phyloP scores from a whole-genome alignment of 2,329 filamentous ascomycete species.

The Aureobasidium sp. region DNA sequence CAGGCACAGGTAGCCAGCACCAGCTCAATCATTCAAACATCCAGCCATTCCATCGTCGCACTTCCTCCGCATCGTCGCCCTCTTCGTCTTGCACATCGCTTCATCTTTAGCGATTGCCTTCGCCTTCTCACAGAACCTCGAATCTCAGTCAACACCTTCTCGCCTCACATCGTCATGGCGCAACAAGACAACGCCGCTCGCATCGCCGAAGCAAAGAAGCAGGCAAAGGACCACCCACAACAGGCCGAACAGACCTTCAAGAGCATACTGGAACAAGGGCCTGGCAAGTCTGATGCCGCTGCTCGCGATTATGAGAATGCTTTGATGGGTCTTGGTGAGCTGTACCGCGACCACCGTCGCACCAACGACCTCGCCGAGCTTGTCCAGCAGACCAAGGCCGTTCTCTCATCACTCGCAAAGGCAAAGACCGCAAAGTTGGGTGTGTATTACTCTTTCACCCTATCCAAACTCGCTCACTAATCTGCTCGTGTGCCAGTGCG shows the following conservation, averaged over 20 bases:
- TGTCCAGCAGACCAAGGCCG: constrained; percentile 80
- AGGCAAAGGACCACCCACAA: constrained; percentile 69
- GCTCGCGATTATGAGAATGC: constrained; percentile 88
- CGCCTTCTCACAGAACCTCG: background rate
- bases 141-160: background rate
- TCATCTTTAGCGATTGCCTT: background rate
- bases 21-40: constrained; percentile 2
- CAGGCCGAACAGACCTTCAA: constrained; percentile 86
- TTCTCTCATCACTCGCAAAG: constrained; percentile 94
- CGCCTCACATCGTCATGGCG: constrained; percentile 36
- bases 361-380: constrained; percentile 79
- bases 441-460: constrained; percentile 41
- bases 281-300: constrained; percentile 76
- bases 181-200: constrained; percentile 50
- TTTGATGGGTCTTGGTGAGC: constrained; percentile 78
- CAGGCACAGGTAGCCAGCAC: background rate
- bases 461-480: background rate
- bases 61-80: background rate
- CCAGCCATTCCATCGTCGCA: background rate
- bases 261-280: constrained; percentile 78
- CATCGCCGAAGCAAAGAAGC: constrained; percentile 83
- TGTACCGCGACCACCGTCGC: constrained; percentile 83
- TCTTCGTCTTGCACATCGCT: background rate
- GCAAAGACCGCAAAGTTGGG: constrained; percentile 97
- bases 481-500: constrained; percentile 56